Evolutionary conservation across 352 stramenopile genomes (phyloP), one percentile per base, ranked within the genome.

Genomic region (Hyaloperonospora arabidopsidis): DNA sequence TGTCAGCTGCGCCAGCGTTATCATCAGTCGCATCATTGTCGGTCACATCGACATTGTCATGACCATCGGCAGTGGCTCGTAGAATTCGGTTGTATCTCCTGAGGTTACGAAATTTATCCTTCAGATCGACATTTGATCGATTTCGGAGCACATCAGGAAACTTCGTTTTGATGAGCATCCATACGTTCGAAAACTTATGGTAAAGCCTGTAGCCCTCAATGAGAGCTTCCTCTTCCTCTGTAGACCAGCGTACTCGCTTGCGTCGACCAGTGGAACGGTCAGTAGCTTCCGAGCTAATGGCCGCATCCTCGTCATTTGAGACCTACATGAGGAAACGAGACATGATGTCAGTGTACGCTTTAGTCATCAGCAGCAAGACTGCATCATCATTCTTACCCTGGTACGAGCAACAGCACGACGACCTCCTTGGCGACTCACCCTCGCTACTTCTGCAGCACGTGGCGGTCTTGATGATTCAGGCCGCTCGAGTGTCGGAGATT

Each of bases 31-130:
- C 52, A 38, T 62, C 61, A 34, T 60, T 61, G 50, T 55, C 51
- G 19, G 55, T 65, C 14, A 28, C 44, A 40, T 46, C 50, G 35
- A 25, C 22, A 32, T 50, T 52, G 15, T 59, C 55, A 17, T 38
- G 49, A 17, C 19, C 50, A 45, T 53, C 28, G 4, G 18, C 19
- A n/a, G 29, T n/a, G 28, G 36, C 38, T 63, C 17, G 50, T 14
- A 45, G 28, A 17, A 86, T 56, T 40, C 65, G 72, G 50, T 66
- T 61, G 25, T 70, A 72, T 49, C 71, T 79, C 52, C 74, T 35
- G 32, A 92, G 35, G 52, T 92, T 92, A 36, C 81, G 81, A 53
- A 86, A 87, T 62, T 92, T 92, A 65, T 92, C 81, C 65, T 92
- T 92, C 36, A 92, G 46, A 48, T 92, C 76, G 18, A 92, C 75